A percentile compares a stretch with the other conserved stretches of the same genome.
Conservation (phyloP, 2,329 filamentous ascomycete species). For the Elsinoe arachidis region DNA sequence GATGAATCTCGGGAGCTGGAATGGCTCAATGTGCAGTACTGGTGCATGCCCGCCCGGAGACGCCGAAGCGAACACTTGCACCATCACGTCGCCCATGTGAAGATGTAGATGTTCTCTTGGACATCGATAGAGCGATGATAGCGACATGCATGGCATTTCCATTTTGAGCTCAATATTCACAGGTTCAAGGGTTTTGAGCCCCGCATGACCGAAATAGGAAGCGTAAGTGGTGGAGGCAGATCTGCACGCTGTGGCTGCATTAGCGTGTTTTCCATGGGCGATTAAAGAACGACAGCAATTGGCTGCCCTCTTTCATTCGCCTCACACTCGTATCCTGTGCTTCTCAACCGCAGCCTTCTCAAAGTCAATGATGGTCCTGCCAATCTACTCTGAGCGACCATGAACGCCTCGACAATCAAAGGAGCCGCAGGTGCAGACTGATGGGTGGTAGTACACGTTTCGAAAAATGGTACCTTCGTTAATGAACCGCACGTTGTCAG, state of each 20-base stretch:
- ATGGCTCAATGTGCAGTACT: too few species aligned
- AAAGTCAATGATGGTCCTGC: neutral
- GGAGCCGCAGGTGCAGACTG: slow-evolving; percentile 6
- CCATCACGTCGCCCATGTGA: too few species aligned
- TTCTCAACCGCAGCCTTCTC: neutral
- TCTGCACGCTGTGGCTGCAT: slow-evolving; percentile 1
- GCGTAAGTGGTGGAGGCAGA: neutral
- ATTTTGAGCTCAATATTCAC: neutral
- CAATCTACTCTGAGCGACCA: neutral
- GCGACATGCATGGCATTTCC: neutral
- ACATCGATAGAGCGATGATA: too few species aligned
- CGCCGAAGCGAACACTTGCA: too few species aligned
- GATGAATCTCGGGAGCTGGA: too few species aligned
- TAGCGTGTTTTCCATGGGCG: slow-evolving; percentile 1
- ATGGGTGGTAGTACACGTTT: neutral
- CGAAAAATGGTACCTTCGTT: neutral
- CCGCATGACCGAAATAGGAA: neutral
- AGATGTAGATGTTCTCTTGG: too few species aligned
- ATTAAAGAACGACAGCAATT: slow-evolving; percentile 3
- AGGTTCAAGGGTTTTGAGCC: neutral
- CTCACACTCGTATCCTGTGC: neutral
- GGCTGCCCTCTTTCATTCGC: neutral
- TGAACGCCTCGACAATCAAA: neutral
- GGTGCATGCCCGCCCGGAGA: too few species aligned
- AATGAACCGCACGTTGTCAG: neutral